These are phyloP conservation scores for Suhomyces guaymorum DNA, from an alignment of 1,139 yeast species.

Conservation along the genomic window DNA sequence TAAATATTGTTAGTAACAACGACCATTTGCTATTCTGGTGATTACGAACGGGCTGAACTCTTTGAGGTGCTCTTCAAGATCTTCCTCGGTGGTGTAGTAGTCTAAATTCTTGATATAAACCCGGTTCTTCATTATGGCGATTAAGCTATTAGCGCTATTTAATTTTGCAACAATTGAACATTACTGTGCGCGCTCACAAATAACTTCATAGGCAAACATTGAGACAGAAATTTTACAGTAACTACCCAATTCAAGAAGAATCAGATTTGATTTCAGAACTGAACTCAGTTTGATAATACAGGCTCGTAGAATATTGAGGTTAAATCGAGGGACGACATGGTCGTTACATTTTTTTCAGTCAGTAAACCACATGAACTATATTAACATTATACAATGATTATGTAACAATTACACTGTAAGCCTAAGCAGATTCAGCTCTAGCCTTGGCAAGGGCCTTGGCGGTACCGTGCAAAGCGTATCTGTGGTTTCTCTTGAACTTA, in stretches of 20 bases:
- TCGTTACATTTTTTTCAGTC: background rate
- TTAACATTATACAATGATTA: conserved; percentile 21
- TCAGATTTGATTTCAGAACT: no score
- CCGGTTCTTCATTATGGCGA: conserved; percentile 19
- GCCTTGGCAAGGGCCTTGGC: conserved; percentile 89
- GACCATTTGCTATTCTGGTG: no score
- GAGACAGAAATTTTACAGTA: background rate
- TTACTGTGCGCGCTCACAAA: no score
- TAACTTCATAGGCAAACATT: no score
- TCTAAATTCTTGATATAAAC: conserved; percentile 55
- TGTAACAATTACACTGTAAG: conserved; percentile 11
- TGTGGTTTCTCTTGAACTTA: conserved; percentile 99
- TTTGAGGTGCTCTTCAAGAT: conserved; percentile 45
- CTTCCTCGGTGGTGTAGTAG: conserved; percentile 54
- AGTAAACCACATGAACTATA: conserved; percentile 19
- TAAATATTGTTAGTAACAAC: no score
- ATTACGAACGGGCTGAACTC: conserved; percentile 28
- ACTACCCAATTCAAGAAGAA: no score
- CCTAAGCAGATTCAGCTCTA: conserved; percentile 43
- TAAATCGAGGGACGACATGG: background rate
- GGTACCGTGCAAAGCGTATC: conserved; percentile 98
- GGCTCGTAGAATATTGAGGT: no score
- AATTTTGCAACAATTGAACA: conserved; percentile 6
- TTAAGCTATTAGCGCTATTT: no score
- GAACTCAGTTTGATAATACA: no score